Base-by-base conservation (phyloP, 352 stramenopile species). In the Globisporangium ultimum region DNA sequence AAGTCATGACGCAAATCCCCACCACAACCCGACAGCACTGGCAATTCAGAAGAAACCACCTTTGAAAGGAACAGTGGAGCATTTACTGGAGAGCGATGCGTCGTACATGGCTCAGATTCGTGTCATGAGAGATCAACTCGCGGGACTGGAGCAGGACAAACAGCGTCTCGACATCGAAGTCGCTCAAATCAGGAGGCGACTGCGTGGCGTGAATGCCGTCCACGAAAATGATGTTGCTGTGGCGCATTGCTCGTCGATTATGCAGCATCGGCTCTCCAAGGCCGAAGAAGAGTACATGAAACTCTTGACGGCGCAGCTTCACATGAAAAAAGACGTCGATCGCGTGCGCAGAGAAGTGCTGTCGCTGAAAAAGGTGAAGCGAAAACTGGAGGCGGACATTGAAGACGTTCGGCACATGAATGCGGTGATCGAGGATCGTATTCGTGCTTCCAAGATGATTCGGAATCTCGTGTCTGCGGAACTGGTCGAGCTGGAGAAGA, bases 281-380 rank as follows among this genome's bases (percentile, higher is more conserved):
- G 78, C 78, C 0, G 80, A 91, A 47, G 80, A 89, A 54, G 82
- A 91, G 53, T 89, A 74, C 58, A 91, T 91, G 82, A 91, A 89
- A 53, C 65, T 87, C 9, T 68, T 90, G 42, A 89, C 74, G 1
- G 61, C 76, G 21, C 82, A 91, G 64, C 70, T 79, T 54, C 66
- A 83, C n/a, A 68, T 89, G 32, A 79, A 76, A 28, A 75, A 68
- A 10, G 70, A 83, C 12, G 80, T 91, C 2, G 82, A 91, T 55
- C 69, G 66, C 10, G 67, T 88, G 0, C 76, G 82, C 8, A 76
- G 66, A 20, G 82, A 89, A 51, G 46, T 91, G 22, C 48, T 88
- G 20, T 83, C 80, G 0, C 53, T 89, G 47, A 68, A 71, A 21
- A 84, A 87, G 55, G 80, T 91, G 18, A 48, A 63, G 3, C 66